Percentiles rank a stretch among this genome's conserved stretches.
Evolutionary conservation across 176 grass and related monocot species (phyloP).

Genomic region (Cymbopogon citratus): DNA sequence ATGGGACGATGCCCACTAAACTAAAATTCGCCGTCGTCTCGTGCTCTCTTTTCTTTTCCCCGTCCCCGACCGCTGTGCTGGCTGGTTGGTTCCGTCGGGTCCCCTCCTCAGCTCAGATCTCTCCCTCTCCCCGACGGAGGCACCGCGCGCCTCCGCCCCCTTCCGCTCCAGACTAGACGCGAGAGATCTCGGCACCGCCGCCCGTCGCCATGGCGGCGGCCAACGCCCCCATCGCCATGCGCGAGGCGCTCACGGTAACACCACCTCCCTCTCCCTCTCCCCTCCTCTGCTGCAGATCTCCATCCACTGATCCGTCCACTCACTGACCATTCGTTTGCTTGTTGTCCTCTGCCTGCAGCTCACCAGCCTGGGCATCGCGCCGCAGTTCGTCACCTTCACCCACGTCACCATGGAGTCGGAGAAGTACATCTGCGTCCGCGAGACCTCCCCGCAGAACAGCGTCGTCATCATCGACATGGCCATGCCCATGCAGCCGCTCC

Average conservation of each 20-base stretch:
- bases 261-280: neutral
- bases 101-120: slow-evolving; percentile 37
- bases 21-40: neutral
- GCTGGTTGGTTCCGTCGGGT: neutral
- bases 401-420: slow-evolving; percentile 99
- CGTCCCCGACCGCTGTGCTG: neutral
- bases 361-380: slow-evolving; percentile 83
- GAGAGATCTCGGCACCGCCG: slow-evolving; percentile 25
- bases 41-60: neutral
- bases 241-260: slow-evolving; percentile 81
- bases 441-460: slow-evolving; percentile 97
- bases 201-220: slow-evolving; percentile 83
- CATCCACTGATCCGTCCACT: neutral
- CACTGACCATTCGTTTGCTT: neutral
- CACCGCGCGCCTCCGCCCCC: neutral
- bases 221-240: slow-evolving; percentile 93
- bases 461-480: slow-evolving; percentile 96
- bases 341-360: slow-evolving; percentile 42
- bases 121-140: neutral
- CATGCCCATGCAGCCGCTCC: slow-evolving; percentile 90
- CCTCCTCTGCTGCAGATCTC: neutral
- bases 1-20: neutral
- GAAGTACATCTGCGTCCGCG: slow-evolving; percentile 95
- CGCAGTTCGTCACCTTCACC: slow-evolving; percentile 97
- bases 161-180: neutral